These are phyloP conservation scores for Alternaria sp. DNA, from an alignment of 2,329 filamentous ascomycete species.

Conservation along the genomic window DNA sequence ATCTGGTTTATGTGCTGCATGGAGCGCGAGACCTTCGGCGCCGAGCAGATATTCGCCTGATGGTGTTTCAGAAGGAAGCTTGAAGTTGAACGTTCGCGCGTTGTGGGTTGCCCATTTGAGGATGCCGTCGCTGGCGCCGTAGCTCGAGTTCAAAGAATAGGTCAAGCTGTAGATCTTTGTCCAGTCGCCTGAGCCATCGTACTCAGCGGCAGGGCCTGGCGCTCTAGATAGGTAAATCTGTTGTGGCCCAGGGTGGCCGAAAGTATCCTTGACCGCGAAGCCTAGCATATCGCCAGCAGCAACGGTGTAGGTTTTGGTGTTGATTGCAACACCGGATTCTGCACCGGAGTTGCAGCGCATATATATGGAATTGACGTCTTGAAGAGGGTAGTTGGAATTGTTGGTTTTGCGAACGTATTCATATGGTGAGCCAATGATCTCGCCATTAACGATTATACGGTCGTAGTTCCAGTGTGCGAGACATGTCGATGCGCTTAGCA, in stretches of 20 bases:
- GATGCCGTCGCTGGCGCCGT: slow-evolving; percentile 22
- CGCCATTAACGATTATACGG: slow-evolving; percentile 38
- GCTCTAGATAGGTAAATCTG: slow-evolving; percentile 42
- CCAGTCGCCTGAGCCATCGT: slow-evolving; percentile 39
- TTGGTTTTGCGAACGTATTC: slow-evolving; percentile 35
- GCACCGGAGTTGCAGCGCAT: slow-evolving; percentile 39
- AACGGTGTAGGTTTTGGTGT: slow-evolving; percentile 37
- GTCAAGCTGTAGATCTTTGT: slow-evolving; percentile 36
- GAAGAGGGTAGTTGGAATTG: slow-evolving; percentile 36
- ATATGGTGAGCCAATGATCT: slow-evolving; percentile 34
- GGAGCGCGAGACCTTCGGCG: slow-evolving; percentile 51
- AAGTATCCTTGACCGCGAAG: slow-evolving; percentile 58
- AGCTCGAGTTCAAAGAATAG: slow-evolving; percentile 47
- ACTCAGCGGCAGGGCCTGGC: slow-evolving; percentile 23
- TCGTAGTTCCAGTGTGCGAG: slow-evolving; percentile 40
- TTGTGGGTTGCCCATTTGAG: slow-evolving; percentile 41
- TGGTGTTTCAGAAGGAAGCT: slow-evolving; percentile 47
- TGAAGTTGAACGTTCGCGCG: slow-evolving; percentile 41
- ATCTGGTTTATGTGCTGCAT: slow-evolving; percentile 32
- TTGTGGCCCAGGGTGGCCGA: slow-evolving; percentile 46
- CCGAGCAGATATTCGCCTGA: slow-evolving; percentile 56
- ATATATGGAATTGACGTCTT: slow-evolving; percentile 34
- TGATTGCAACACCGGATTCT: slow-evolving; percentile 16
- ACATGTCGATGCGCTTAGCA: slow-evolving; percentile 8
- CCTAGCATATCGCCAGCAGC: slow-evolving; percentile 56